Conservation (phyloP, 345 rosid genomes). For the Camelina sativa region DNA sequence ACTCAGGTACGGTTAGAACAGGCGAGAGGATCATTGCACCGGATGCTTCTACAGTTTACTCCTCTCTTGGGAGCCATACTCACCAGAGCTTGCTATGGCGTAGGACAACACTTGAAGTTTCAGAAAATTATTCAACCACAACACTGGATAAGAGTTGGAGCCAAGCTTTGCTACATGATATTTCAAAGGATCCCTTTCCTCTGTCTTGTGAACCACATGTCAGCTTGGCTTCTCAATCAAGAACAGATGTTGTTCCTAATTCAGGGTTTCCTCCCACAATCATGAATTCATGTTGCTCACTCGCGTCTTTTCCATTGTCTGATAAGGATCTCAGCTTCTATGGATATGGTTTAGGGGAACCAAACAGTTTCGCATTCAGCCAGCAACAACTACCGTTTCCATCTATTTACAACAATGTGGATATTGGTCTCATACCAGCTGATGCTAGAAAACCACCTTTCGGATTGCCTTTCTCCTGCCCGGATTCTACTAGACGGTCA, state of each 20-base stretch:
- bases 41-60: constrained; percentile 32
- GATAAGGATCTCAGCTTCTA: constrained; percentile 40
- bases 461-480: constrained; percentile 51
- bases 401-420: constrained; percentile 37
- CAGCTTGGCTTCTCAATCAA: constrained; percentile 39
- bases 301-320: constrained; percentile 19
- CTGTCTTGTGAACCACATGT: constrained; percentile 44
- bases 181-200: constrained; percentile 39
- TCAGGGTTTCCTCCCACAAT: constrained; percentile 38
- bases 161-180: constrained; percentile 24
- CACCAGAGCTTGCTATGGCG: constrained; percentile 40
- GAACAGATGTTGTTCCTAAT: constrained; percentile 37
- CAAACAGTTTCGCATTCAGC: constrained; percentile 41
- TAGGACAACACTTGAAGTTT: constrained; percentile 38
- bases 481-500: constrained; percentile 40
- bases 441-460: constrained; percentile 43
- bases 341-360: constrained; percentile 41
- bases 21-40: constrained; percentile 53
- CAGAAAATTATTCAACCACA: constrained; percentile 34
- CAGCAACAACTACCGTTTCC: constrained; percentile 37
- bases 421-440: constrained; percentile 38
- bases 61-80: constrained; percentile 33
- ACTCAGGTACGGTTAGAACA: constrained; percentile 48
- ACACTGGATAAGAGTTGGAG: constrained; percentile 39
- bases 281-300: constrained; percentile 32